A percentile compares a stretch with the other conserved stretches of the same genome.
Evolutionary conservation across 192 early-diverging fungal species (phyloP).

Genomic region (Lobosporangium transversale): DNA sequence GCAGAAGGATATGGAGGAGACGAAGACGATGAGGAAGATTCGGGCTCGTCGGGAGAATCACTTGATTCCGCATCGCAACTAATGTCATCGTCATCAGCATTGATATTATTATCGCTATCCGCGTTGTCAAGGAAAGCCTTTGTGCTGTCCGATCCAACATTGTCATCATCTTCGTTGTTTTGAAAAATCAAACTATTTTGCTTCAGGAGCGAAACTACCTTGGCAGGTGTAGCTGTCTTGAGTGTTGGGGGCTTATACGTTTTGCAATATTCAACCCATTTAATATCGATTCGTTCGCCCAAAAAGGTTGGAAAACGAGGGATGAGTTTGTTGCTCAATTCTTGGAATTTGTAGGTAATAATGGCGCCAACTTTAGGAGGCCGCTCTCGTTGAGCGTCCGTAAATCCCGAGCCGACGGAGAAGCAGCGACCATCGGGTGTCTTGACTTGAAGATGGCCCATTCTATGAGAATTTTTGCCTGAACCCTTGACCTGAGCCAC

Average conservation of each 20-base stretch:
- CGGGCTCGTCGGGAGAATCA: no score
- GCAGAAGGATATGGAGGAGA: not conserved
- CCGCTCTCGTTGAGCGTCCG: slow-evolving; percentile 62
- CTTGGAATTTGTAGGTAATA: slow-evolving; percentile 61
- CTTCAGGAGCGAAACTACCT: slow-evolving; percentile 40
- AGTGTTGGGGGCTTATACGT: slow-evolving; percentile 37
- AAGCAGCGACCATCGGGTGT: slow-evolving; percentile 73
- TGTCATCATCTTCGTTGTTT: slow-evolving; percentile 1
- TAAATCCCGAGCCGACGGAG: slow-evolving; percentile 74
- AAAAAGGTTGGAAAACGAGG: slow-evolving; percentile 60
- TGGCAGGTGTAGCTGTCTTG: slow-evolving; percentile 33
- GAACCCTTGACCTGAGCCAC: slow-evolving; percentile 64
- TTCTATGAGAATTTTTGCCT: slow-evolving; percentile 64
- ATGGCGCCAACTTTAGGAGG: slow-evolving; percentile 64
- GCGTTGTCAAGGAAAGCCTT: not conserved
- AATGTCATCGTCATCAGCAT: not conserved
- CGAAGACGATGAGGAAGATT: not conserved
- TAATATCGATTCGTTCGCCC: slow-evolving; percentile 51
- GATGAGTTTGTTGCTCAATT: slow-evolving; percentile 50
- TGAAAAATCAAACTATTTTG: slow-evolving; percentile 48
- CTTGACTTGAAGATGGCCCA: slow-evolving; percentile 65
- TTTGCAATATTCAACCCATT: slow-evolving; percentile 44
- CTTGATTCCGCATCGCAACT: not conserved
- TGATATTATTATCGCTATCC: not conserved
- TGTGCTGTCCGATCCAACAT: not conserved